A percentile compares a stretch with the other conserved stretches of the same genome.
These are phyloP conservation scores for Trypanosoma cruzi DNA, from an alignment of 208 protist species.

Conservation along the genomic window DNA sequence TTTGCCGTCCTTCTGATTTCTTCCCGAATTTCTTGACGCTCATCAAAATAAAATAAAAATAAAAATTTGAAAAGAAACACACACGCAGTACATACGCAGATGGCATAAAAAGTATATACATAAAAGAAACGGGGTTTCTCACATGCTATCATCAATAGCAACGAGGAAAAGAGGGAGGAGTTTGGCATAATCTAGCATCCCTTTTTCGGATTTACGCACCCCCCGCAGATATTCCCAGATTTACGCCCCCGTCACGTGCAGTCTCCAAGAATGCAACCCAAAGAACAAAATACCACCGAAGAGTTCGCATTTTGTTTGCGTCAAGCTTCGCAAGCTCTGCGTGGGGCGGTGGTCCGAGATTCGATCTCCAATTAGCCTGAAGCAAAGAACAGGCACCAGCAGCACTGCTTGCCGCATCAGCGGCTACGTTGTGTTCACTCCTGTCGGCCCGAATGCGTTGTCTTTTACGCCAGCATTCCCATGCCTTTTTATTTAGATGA, in stretches of 20 bases:
- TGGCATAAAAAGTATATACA: conserved; percentile 10
- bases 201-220: background rate
- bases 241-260: background rate
- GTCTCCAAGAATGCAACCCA: conserved; percentile 32
- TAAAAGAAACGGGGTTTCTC: conserved; percentile 10
- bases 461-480: conserved; percentile 11
- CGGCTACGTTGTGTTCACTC: background rate
- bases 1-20: conserved; percentile 12
- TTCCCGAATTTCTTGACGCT: background rate
- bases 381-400: background rate
- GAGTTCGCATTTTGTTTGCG: conserved; percentile 9
- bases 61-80: conserved; percentile 6
- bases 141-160: background rate
- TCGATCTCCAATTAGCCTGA: background rate
- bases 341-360: background rate
- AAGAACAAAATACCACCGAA: conserved; percentile 49
- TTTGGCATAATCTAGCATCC: background rate
- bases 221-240: background rate
- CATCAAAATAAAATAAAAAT: conserved; percentile 13
- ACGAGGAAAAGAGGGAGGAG: background rate
- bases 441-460: background rate
- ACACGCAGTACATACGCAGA: conserved; percentile 1
- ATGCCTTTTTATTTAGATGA: conserved; percentile 16
- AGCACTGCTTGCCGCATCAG: background rate
- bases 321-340: background rate